These are phyloP conservation scores for Chromera velia DNA, from an alignment of 73 alveolate species.

Conservation along the genomic window DNA sequence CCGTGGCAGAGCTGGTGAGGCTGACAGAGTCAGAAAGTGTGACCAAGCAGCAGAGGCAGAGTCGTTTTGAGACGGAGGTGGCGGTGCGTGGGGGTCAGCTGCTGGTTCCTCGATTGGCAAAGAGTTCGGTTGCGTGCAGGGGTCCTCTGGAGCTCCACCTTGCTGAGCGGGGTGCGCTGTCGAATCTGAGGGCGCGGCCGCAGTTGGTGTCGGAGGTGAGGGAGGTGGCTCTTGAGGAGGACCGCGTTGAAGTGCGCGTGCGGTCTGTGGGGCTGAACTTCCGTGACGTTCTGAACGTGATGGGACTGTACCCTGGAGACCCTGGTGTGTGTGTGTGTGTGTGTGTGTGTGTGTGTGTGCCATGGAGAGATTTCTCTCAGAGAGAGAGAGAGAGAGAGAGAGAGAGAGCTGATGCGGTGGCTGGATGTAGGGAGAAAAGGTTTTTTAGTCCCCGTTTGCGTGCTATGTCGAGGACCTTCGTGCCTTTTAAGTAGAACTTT, in stretches of 20 bases:
- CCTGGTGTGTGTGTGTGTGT: no score
- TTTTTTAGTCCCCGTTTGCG: no score
- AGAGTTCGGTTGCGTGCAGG: not conserved
- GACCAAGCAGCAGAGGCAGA: no score
- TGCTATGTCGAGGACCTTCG: no score
- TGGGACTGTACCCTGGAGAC: slow-evolving; percentile 36
- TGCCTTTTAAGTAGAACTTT: no score
- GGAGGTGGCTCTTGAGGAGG: slow-evolving; percentile 16
- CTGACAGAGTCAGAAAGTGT: no score
- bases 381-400: no score
- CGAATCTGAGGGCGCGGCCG: not conserved
- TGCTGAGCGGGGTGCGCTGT: not conserved
- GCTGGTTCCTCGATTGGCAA: not conserved
- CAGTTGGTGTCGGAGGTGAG: slow-evolving; percentile 4
- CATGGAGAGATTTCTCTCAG: no score
- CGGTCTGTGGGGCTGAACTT: slow-evolving; percentile 40
- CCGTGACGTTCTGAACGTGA: slow-evolving; percentile 29
- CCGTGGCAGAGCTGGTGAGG: no score
- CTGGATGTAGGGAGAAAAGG: no score
- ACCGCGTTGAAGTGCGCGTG: slow-evolving; percentile 19
- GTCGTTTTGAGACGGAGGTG: not conserved
- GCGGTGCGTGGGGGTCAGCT: not conserved
- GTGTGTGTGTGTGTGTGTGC: no score
- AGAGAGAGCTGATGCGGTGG: no score
- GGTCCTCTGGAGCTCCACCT: not conserved